Base-by-base conservation (phyloP, 257 asterid species). In the Fraxinus americana region DNA sequence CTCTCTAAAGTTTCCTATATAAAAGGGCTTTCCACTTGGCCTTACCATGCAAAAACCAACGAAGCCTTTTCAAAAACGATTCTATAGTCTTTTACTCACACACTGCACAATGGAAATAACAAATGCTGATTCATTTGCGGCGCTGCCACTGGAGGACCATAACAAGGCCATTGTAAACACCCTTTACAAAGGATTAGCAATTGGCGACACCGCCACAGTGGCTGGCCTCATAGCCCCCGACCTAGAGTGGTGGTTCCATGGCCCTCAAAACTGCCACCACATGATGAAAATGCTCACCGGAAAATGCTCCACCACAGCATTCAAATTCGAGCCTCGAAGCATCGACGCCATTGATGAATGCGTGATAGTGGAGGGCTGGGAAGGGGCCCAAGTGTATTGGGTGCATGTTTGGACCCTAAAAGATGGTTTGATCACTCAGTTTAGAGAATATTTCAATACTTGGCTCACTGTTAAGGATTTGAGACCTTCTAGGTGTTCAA, bases 181-280 rank as follows among this genome's bases (percentile, higher is more conserved):
- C 76, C 91, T 94, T 10, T 94, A 92, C 92, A 66, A 75, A 77
- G 96, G 89, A 11, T 73, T 94, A 13, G 85, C 86, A 2, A 74
- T 85, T 72, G 85, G 90, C 27, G 91, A 84, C 25, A 75, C 77
- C 16, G 61, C 71, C 61, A 63, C 4, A 10, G 77, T 87, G 0
- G 82, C 83, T 2, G 74, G 86, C 1, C 81, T 86, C 41, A 71
- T 94, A 2, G 92, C 86, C 11, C 75, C 78, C 43, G 97, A 94
- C 79, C 82, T 94, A 30, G 98, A 94, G 68, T 94, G 98, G 98
- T 94, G 98, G 98, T 92, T 94, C 86, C 98, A 94, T 74, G 98
- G 98, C 69, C 98, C 98, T 2, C 98, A 88, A 5, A 87, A 92
- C 82, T 89, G 96, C 85, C 91, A 94, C 79, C 90, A 90, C 86